Evolutionary conservation across 768 basidiomycete species (phyloP), one percentile per base, ranked within the genome.

Genomic region (Floccularia luteovirens): DNA sequence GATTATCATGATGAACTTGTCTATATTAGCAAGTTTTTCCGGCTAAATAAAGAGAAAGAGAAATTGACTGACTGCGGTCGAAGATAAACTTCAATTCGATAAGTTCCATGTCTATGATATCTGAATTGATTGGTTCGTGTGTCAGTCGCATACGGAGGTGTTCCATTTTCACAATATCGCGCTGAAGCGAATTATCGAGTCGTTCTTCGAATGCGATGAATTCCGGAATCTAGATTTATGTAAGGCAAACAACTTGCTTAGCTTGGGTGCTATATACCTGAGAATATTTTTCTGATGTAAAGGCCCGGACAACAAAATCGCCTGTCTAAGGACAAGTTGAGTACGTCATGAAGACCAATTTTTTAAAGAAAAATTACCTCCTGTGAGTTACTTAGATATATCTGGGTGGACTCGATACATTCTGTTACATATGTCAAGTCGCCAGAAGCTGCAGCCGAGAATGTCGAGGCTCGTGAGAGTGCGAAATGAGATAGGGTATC

Each of bases 401-500:
- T 85, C 44, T 90, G 83, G 41, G 81, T 84, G 3, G 83, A 71
- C 53, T 89, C 86, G 27, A 87, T 49, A 54, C 83, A 86, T 57
- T 90, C 89, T 11, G 81, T 72, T 17, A 76, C 67, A 57, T 78
- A 74, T 1, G 86, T 82, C 21, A 91, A 57, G 50, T 91, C 89
- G 5, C 89, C 89, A 11, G 65, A 73, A 3, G 83, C 68, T 31
- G 85, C 80, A 27, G 84, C 62, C 2, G 87, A 89, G 64, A 90
- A 93, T 0, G 79, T 85, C 16, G 80, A 76, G 8, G 82, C 75
- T 16, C 90, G 75, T 14, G 85, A 77, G 30, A 91, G 72, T 38
- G 91, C 60, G 40, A 89, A 74, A 54, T 94, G 88, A 1, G 88
- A 89, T 5, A 96, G 67, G 1, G 92, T 94, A 52, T 96, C 92